These are phyloP conservation scores for Stylonectria norvegica DNA, from an alignment of 2,329 filamentous ascomycete genomes.

Conservation along the genomic window DNA sequence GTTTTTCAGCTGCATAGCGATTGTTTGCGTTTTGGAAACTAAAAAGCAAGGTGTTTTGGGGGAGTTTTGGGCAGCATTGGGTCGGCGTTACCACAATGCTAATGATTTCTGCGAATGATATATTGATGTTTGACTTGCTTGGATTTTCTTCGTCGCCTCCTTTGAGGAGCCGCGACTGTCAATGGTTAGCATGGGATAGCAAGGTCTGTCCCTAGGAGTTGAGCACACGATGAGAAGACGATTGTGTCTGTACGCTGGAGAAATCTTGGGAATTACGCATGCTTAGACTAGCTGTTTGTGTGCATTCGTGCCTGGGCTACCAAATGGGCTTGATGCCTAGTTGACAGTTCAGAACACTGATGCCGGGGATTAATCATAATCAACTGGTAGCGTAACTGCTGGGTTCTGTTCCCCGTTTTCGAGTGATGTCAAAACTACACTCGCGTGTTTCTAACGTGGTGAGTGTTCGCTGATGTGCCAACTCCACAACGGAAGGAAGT, in stretches of 20 bases:
- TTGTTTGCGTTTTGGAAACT: constrained; percentile 34
- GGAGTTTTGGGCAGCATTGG: constrained; percentile 24
- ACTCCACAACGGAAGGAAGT: no score
- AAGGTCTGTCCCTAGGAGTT: constrained; percentile 2
- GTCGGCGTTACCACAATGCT: constrained; percentile 20
- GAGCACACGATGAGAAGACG: constrained; percentile 5
- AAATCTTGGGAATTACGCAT: constrained; percentile 11
- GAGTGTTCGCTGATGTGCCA: no score
- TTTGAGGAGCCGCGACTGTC: constrained; percentile 13
- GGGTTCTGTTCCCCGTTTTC: not conserved
- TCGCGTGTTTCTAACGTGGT: no score
- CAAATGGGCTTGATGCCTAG: constrained; percentile 3
- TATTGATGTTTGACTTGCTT: constrained; percentile 9
- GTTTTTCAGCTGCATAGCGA: constrained; percentile 54
- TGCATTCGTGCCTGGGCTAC: constrained; percentile 7
- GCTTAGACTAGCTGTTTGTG: constrained; percentile 11
- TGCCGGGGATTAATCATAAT: constrained; percentile 13
- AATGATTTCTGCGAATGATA: constrained; percentile 12
- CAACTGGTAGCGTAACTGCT: constrained; percentile 5
- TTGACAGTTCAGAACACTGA: constrained; percentile 4
- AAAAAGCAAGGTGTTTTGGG: constrained; percentile 28
- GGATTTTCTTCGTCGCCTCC: constrained; percentile 17
- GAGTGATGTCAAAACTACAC: no score
- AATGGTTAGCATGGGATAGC: constrained; percentile 18
- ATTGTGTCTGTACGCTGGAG: constrained; percentile 10